phyloP scores from a whole-genome alignment of 164 flowering plant genomes.

The Houttuynia cordata region DNA sequence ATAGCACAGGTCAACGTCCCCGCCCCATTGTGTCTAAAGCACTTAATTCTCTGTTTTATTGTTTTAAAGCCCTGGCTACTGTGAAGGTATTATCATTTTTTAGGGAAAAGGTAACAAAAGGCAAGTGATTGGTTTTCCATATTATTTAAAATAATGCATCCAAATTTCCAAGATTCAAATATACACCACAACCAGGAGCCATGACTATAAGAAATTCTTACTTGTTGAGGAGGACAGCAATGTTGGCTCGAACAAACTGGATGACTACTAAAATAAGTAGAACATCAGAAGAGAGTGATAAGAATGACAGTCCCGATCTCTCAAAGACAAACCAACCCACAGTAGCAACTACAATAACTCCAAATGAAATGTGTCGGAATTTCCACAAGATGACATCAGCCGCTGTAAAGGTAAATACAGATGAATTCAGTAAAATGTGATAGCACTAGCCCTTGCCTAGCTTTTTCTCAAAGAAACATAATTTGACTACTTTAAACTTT shows the following conservation, averaged over 20 bases:
- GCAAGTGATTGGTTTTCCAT: too few relatives aligned
- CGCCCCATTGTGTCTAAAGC: too few relatives aligned
- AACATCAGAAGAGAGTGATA: slow-evolving; percentile 70
- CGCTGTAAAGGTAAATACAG: slow-evolving; percentile 25
- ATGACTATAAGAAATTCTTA: slow-evolving; percentile 14
- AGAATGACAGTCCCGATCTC: slow-evolving; percentile 64
- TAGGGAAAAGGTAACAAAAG: neutral
- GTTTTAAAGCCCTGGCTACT: neutral
- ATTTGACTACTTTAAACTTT: neutral
- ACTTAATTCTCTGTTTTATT: too few relatives aligned
- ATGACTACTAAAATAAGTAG: slow-evolving; percentile 56
- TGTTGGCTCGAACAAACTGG: slow-evolving; percentile 63
- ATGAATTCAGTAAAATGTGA: neutral
- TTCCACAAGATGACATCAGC: slow-evolving; percentile 89
- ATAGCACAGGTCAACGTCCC: too few relatives aligned
- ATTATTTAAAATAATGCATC: too few relatives aligned
- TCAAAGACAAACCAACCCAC: slow-evolving; percentile 74
- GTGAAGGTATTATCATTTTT: neutral
- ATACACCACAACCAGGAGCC: neutral
- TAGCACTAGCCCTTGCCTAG: neutral
- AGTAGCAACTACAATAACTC: slow-evolving; percentile 62
- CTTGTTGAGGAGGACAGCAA: slow-evolving; percentile 51
- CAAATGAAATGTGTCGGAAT: slow-evolving; percentile 42
- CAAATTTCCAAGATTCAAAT: too few relatives aligned
- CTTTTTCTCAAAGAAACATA: neutral